A percentile compares a stretch with the other conserved stretches of the same genome.
Evolutionary conservation across 1,284 basidiomycete species (phyloP).

Genomic region (Austroboletus rostrupii): DNA sequence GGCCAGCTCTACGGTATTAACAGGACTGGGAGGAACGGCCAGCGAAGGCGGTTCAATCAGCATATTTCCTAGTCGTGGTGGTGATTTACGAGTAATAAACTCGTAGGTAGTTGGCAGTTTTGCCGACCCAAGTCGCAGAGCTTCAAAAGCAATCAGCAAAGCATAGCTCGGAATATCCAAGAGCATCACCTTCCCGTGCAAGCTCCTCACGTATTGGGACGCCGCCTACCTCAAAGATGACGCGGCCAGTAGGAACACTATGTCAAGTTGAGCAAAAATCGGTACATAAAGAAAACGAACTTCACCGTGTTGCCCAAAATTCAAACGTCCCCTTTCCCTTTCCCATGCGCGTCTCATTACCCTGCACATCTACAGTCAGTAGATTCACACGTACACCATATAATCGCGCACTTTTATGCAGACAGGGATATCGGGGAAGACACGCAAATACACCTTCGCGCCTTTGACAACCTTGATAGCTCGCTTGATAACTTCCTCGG

Average conservation of each 20-base stretch:
- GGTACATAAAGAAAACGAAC: constrained; percentile 15
- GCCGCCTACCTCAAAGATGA: constrained; percentile 94
- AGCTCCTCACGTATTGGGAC: constrained; percentile 88
- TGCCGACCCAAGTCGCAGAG: constrained; percentile 83
- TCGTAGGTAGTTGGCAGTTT: constrained; percentile 90
- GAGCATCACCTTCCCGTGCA: constrained; percentile 75
- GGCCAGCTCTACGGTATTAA: constrained; percentile 12
- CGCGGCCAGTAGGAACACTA: constrained; percentile 88
- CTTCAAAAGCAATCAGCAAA: constrained; percentile 38
- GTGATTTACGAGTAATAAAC: constrained; percentile 72
- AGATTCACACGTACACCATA: not conserved
- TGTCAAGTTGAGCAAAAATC: not conserved
- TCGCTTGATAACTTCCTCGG: constrained; percentile 85
- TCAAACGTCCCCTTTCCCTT: constrained; percentile 98
- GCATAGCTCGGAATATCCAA: not conserved
- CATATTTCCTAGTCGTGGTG: constrained; percentile 77
- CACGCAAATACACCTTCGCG: constrained; percentile 81
- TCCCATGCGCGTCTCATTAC: constrained; percentile 99
- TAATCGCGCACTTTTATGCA: constrained; percentile 79
- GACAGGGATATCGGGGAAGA: constrained; percentile 96
- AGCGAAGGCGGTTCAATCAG: constrained; percentile 42
- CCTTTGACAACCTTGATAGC: constrained; percentile 93
- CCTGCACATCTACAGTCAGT: constrained; percentile 45
- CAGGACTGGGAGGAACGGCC: constrained; percentile 8
- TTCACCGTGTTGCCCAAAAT: constrained; percentile 90